Base-by-base conservation (phyloP, 768 basidiomycete genomes). In the Lentinula raphanica region DNA sequence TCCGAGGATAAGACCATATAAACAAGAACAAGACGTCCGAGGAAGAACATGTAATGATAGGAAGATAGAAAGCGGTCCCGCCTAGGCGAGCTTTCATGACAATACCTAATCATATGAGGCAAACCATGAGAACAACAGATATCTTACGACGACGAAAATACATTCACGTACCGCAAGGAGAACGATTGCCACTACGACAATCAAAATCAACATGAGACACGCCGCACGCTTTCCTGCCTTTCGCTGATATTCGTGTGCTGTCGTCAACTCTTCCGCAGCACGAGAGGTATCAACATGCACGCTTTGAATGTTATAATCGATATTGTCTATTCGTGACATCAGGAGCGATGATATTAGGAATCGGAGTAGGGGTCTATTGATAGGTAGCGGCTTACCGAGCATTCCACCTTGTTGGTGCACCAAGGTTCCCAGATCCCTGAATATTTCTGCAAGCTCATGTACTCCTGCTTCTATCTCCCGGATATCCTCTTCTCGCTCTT, bases 391-490 rank as follows among this genome's bases (percentile, higher is more conserved):
- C 38, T 29, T 36, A 96, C 96, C 95, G 54, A 99, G 76, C 90
- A 98, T 92, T 51, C 84, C 83, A 12, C 95, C 95, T 70, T 99
- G 97, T 68, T 98, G 92, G 59, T 86, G 84, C 1, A 99, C 95
- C 46, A 99, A 79, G 15, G 94, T 95, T 44, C 95, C 96, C 46
- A 99, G 75, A 72, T 98, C 95, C 50, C 91, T 84, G 79, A 99
- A 98, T 67, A 99, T 98, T 72, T 98, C 93, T 27, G 91, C 84
- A 46, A 99, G 73, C 71, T 99, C 96, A 66, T 96, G 93, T 56
- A 99, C 98, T 6, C 97, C 96, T 6, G 85, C 87, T 72, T 99
- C 97, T 53, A 99, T 99, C 68, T 98, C 94, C 51, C 90, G 84
- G 56, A 98, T 98, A 66, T 98, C 97, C 0, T 79, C 79, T 69